Conservation (phyloP, 108 stramenopile species). For the Heterococcus sp. region DNA sequence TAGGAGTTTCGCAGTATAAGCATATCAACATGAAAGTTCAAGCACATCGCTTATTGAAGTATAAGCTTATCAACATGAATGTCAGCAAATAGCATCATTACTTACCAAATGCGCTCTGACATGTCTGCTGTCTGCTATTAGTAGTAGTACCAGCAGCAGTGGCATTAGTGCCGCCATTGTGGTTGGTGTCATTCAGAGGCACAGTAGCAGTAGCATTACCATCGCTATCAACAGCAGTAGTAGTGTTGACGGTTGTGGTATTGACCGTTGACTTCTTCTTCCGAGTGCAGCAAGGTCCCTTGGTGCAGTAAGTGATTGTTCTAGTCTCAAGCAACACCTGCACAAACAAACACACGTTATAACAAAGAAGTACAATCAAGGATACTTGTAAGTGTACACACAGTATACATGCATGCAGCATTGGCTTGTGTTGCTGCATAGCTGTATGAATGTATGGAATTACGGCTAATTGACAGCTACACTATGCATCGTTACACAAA, state of each 20-base stretch:
- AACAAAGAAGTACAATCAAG: neutral
- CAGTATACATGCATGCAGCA: neutral
- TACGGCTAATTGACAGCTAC: neutral
- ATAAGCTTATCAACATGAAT: too few relatives aligned
- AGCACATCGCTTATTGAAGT: too few relatives aligned
- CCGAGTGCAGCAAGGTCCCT: neutral
- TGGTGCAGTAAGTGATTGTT: neutral
- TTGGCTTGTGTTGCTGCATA: neutral
- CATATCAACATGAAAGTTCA: too few relatives aligned
- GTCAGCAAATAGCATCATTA: too few relatives aligned
- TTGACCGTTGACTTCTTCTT: neutral
- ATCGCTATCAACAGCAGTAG: neutral
- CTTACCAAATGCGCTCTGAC: neutral
- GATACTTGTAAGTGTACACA: neutral
- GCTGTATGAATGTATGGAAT: too few relatives aligned
- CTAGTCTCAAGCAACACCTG: neutral
- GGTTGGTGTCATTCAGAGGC: neutral
- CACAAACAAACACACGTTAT: neutral
- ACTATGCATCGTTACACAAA: neutral
- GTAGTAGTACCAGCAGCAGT: neutral
- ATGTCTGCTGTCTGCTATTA: neutral
- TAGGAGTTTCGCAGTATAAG: too few relatives aligned
- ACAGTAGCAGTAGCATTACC: neutral
- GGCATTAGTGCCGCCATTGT: neutral
- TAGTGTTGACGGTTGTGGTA: neutral